Base-by-base conservation (phyloP, 306 rosid genomes). In the Parietaria judaica region DNA sequence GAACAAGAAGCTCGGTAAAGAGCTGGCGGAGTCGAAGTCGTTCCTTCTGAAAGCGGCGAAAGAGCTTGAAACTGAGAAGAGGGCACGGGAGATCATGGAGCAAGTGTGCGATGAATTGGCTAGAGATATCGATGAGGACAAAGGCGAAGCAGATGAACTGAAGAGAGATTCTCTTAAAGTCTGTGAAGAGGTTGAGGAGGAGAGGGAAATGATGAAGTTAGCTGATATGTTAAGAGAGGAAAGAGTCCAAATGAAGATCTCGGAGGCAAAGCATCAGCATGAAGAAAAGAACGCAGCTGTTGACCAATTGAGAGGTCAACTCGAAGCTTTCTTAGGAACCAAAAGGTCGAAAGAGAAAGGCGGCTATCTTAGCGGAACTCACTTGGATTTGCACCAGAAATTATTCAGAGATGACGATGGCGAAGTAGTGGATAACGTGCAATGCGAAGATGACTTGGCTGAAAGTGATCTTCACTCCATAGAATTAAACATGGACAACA, bases 391-490 rank as follows among this genome's bases (percentile, higher is more conserved):
- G 64, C 65, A 73, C 70, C 81, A 63, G 58, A 76, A 60, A 45
- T 96, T 81, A 41, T 82, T 74, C 66, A 77, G 74, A 74, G 90
- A 84, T 50, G 89, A 80, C 47, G 90, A 66, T 14, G 95, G 97
- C 55, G 97, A 82, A 74, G 95, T 88, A 41, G 95, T 82, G 55
- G 80, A 88, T 54, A 87, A 83, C 51, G 74, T 71, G 54, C 95
- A 84, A 68, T 81, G 80, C 3, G 84, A 75, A 76, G 96, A 84
- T 64, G 96, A 82, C 66, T 88, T 87, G 9, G 89, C 81, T 51
- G 95, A 94, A 61, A 94, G 95, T 66, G 99, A 94, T 72, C 81
- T 94, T 71, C 94, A 89, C 79, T 94, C 97, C 39, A 84, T 86
- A 64, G 99, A 94, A 70, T 68, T 94, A 72, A 86, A 87, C 69